Base-by-base conservation (phyloP, 176 grass and related monocot species). In the Oryza rufipogon region DNA sequence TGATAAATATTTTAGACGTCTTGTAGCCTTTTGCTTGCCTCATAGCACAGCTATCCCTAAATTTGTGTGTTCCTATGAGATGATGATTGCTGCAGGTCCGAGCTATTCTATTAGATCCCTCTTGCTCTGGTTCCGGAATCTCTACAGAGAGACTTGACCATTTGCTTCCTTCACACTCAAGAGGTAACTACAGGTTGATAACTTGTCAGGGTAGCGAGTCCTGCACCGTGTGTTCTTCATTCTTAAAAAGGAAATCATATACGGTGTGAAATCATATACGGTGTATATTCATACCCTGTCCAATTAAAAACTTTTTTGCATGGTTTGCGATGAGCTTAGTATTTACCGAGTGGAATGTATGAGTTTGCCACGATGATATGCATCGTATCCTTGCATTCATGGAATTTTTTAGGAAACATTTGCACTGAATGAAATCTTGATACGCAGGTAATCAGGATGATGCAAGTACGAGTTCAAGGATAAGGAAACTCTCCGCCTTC, bases 81-180 rank as follows among this genome's bases (percentile, higher is more conserved):
- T 69, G 66, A 54, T 78, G 54, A 25, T 83, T n/a, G 75, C 16
- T 91, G 72, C 74, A 98, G 93, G 83, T 95, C 52, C 88, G 41
- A 71, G 96, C 93, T 64, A 93, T 98, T 87, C 85, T 98, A 32
- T 77, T 95, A 79, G 93, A 98, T 17, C 96, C 96, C 39, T 98
- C 96, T 32, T 98, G 96, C 66, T 98, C 96, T 91, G 96, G 96
- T 68, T 98, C 96, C 85, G 93, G 96, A 78, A 95, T 92, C 32
- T 92, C 96, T 73, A 66, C 81, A 45, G 87, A 98, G 86, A 93
- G 96, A 92, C 87, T 98, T 49, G 96, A 98, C 66, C 60, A 98
- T 72, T 81, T 98, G 78, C 87, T 98, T 68, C 96, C 96, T 76
- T 95, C 96, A 44, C 86, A 95, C 64, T 77, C 81, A 67, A 85